Conservation (phyloP, 257 asterid genomes). For the Perilla frutescens region DNA sequence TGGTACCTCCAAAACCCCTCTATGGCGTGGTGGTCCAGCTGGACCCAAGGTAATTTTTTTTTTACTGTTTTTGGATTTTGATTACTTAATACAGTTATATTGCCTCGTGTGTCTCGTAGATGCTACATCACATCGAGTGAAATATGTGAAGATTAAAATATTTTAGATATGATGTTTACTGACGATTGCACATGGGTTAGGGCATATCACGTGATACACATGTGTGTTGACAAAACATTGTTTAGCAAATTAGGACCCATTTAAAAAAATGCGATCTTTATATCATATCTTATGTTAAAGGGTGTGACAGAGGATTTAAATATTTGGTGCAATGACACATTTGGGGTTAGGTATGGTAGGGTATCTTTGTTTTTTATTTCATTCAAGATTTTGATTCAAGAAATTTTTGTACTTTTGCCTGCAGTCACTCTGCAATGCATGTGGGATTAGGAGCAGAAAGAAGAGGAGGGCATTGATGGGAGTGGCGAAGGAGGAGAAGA, state of each 20-base stretch:
- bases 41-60: constrained; percentile 79
- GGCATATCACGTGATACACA: constrained; percentile 37
- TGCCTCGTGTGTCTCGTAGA: background rate
- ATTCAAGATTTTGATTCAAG: background rate
- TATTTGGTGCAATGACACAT: background rate
- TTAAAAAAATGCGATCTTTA: background rate
- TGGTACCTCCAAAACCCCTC: constrained; percentile 92
- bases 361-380: background rate
- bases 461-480: constrained; percentile 89
- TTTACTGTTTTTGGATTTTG: background rate
- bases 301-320: background rate
- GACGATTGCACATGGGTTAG: background rate
- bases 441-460: constrained; percentile 94
- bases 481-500: constrained; percentile 69
- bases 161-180: background rate
- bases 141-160: background rate
- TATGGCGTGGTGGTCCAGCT: constrained; percentile 99
- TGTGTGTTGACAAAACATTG: constrained; percentile 12
- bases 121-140: background rate
- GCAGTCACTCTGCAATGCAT: constrained; percentile 95
- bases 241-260: background rate
- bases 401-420: constrained; percentile 34
- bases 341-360: constrained; percentile 1
- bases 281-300: background rate
- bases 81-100: background rate